Evolutionary conservation across 2,329 filamentous ascomycete genomes (phyloP), one percentile per base, ranked within the genome.

Genomic region (Nothomitra cinnamomea): DNA sequence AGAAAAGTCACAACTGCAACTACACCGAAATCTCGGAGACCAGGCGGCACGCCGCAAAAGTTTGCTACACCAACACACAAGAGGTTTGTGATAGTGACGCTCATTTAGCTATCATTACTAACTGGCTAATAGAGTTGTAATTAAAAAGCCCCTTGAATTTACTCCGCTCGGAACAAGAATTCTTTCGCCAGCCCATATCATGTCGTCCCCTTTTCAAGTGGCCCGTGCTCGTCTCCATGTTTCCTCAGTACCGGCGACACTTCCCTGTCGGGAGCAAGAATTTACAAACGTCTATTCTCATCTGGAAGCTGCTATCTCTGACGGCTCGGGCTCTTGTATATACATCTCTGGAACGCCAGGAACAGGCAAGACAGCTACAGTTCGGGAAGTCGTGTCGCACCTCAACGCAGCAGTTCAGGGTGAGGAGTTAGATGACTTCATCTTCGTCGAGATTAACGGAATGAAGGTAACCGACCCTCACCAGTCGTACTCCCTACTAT

Each of bases 401-500:
- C 76, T 98, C 7, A 90, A 96, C 60, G 80, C 83, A n/a, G 82
- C 87, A 0, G 92, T 96, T 1, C 76, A 80, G 49, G 81, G 83
- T 6, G 92, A 98, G 62, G 90, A 96, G 67, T 76, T 98, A 42
- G 92, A 98, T 62, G 90, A 96, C 65, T 98, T 98, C 67, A 94
- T 95, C 56, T 98, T 98, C 60, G 89, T 98, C 57, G 92, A 98
- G 67, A 96, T 98, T 70, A 98, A 98, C 67, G 94, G 92, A 60
- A 96, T 98, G 92, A 98, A 98, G 71, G 89, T 98, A 60, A 94
- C 92, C 0, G 92, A 98, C 65, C 90, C 92, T 0, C 89, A 96
- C 63, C 92, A 98, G 66, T 89, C 92, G 0, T 98, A 98, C 67
- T 84, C 87, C 1, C 70, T 98, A 19, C 76, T 98, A 1, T 98